Base-by-base conservation (phyloP, 108 stramenopile genomes). In the Nitzschia sp. region DNA sequence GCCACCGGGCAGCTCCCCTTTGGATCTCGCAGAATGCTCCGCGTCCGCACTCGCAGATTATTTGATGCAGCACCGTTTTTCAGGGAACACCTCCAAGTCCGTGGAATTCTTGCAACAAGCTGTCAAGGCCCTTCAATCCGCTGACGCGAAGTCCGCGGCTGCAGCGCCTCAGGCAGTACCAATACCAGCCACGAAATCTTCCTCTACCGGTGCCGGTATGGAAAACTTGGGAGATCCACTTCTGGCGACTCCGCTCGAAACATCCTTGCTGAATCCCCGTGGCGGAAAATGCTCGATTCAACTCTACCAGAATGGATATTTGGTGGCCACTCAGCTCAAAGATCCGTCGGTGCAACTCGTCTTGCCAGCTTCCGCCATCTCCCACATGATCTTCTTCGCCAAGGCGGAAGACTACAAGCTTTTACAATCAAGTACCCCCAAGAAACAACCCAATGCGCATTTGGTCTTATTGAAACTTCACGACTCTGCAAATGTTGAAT, bases 371-470 rank as follows among this genome's bases (percentile, higher is more conserved):
- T 22, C 52, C 9, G 11, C 22, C 17, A 63, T 86, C 15, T 57
- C 73, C 9, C 71, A 77, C 53, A 54, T 82, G 9, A 60, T 90
- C 32, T 48, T 79, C 28, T 90, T 90, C 61, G 86, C 86, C 44
- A 87, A 84, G 68, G 77, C 75, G n/a, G 89, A 90, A 72, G 86
- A 90, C 47, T 87, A 83, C 53, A 73, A 78, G 27, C 55, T 82
- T 56, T 33, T 87, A 3, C 59, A 77, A 44, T 71, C 21, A 11
- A 69, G 21, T 46, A 62, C 16, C 47, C 58, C 25, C 36, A 61
- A 53, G 59, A 63, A 5, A 26, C 38, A 31, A 53, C 13, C 33
- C 2, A 38, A 54, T 33, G 63, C 38, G 2, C 45, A 48, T 50
- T 26, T 73, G 23, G 57, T 68, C 13, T 29, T 77, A 29, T 38